Evolutionary conservation across 164 flowering plant species (phyloP).

Genomic region (Dillenia suffruticosa): DNA sequence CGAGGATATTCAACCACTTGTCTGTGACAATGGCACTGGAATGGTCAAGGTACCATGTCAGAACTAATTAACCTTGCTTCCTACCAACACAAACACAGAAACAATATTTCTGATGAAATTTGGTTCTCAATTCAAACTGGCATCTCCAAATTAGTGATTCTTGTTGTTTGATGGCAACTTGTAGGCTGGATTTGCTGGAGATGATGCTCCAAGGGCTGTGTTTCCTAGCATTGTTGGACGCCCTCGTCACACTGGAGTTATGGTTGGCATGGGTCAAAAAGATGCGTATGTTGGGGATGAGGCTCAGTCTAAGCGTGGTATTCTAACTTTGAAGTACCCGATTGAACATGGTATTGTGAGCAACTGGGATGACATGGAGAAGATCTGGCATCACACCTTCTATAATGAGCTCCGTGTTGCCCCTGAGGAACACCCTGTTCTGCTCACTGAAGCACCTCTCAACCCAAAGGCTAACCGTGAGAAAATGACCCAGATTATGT

Average conservation of each 20-base stretch:
- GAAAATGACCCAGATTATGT: slow-evolving; percentile 74
- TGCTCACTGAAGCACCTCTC: slow-evolving; percentile 74
- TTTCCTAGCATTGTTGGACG: slow-evolving; percentile 72
- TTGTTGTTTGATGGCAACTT: not conserved
- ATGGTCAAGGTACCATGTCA: slow-evolving; percentile 46
- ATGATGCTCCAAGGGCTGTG: slow-evolving; percentile 82
- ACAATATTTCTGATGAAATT: not conserved
- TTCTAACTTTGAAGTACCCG: slow-evolving; percentile 62
- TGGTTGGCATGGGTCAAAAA: slow-evolving; percentile 74
- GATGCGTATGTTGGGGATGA: slow-evolving; percentile 75
- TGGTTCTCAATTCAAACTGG: not conserved
- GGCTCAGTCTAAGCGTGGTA: slow-evolving; percentile 73
- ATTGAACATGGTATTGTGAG: slow-evolving; percentile 84
- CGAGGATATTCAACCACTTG: slow-evolving; percentile 62
- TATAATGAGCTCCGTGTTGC: slow-evolving; percentile 70
- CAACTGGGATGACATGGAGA: slow-evolving; percentile 89
- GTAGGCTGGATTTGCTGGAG: slow-evolving; percentile 81
- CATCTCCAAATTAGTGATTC: not conserved
- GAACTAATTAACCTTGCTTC: not conserved
- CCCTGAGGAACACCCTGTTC: slow-evolving; percentile 77
- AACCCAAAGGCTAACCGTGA: slow-evolving; percentile 81
- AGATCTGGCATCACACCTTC: slow-evolving; percentile 75
- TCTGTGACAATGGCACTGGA: slow-evolving; percentile 67
- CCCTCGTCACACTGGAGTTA: slow-evolving; percentile 68
- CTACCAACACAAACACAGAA: not conserved